These are phyloP conservation scores for Aspergillus eucalypticola DNA, from an alignment of 2,329 filamentous ascomycete species.

Conservation along the genomic window DNA sequence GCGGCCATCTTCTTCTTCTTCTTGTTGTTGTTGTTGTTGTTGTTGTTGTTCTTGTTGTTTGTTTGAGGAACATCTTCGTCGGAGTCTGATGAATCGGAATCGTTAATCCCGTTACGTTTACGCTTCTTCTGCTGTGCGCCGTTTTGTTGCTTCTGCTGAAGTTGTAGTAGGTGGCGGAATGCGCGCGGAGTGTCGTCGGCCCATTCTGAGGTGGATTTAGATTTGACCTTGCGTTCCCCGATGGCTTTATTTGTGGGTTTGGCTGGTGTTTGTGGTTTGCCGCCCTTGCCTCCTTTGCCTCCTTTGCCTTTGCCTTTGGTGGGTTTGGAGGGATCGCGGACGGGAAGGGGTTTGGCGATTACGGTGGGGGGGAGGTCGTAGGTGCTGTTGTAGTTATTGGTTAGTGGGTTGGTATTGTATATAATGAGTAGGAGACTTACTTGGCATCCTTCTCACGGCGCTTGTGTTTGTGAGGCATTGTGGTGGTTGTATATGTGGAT, in stretches of 20 bases:
- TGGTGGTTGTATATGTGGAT: not conserved
- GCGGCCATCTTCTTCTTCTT: not conserved
- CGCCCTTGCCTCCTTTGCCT: no score
- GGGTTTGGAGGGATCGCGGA: constrained; percentile 47
- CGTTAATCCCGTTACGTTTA: constrained; percentile 37
- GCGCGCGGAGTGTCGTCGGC: constrained; percentile 81
- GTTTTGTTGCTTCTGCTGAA: constrained; percentile 45
- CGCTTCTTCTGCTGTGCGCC: constrained; percentile 52
- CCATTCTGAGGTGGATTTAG: constrained; percentile 39
- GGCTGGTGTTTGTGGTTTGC: constrained; percentile 51
- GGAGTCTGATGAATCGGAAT: not conserved
- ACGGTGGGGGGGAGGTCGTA: constrained; percentile 63
- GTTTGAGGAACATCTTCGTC: constrained; percentile 9
- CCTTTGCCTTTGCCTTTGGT: constrained; percentile 31
- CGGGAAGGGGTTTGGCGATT: constrained; percentile 60
- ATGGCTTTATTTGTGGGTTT: constrained; percentile 25
- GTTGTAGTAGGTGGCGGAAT: constrained; percentile 82
- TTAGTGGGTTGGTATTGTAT: not conserved
- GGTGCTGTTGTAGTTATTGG: constrained; percentile 32
- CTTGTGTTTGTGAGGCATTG: constrained; percentile 87
- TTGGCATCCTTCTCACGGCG: constrained; percentile 51
- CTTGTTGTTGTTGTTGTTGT: constrained; percentile 24
- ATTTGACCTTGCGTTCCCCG: not conserved
- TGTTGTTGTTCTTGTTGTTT: constrained; percentile 25
- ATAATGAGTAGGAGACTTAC: not conserved